Evolutionary conservation across 1,284 basidiomycete species (phyloP).

Genomic region (Megacollybia platyphylla): DNA sequence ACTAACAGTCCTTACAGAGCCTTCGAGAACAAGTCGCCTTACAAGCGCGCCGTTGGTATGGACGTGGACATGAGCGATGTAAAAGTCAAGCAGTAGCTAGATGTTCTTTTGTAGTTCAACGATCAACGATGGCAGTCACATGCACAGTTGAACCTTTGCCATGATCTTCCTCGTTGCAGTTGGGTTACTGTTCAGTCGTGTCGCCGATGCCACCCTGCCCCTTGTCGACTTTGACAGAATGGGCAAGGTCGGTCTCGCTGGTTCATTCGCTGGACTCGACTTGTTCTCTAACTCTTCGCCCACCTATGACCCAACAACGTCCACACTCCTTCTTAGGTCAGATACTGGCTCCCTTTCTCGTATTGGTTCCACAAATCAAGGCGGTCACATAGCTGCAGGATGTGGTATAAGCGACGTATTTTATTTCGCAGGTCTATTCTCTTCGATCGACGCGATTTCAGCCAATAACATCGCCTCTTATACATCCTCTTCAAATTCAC

Average conservation of each 20-base stretch:
- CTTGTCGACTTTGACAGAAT: slow-evolving; percentile 84
- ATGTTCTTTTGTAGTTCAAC: not conserved
- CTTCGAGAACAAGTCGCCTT: slow-evolving; percentile 37
- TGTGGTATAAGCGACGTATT: slow-evolving; percentile 51
- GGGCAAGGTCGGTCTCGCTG: slow-evolving; percentile 80
- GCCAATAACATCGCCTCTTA: slow-evolving; percentile 68
- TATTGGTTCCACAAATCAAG: slow-evolving; percentile 58
- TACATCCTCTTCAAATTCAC: slow-evolving; percentile 39
- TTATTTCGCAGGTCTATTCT: slow-evolving; percentile 72
- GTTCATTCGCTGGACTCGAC: slow-evolving; percentile 78
- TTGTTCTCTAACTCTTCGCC: slow-evolving; percentile 51
- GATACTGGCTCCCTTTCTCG: slow-evolving; percentile 47
- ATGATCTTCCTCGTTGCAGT: not conserved
- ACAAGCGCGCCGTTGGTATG: slow-evolving; percentile 34
- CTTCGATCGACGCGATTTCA: slow-evolving; percentile 43
- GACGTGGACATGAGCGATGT: slow-evolving; percentile 28
- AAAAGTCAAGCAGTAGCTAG: slow-evolving; percentile 24
- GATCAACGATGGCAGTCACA: not conserved
- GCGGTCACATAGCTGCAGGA: slow-evolving; percentile 54
- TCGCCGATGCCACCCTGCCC: slow-evolving; percentile 51
- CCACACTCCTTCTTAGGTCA: slow-evolving; percentile 59
- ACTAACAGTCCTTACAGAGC: slow-evolving; percentile 16
- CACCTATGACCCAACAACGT: slow-evolving; percentile 53
- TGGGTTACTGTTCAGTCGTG: slow-evolving; percentile 10
- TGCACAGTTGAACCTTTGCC: not conserved